Percentiles rank a stretch among this genome's conserved stretches.
Evolutionary conservation across 495 filamentous ascomycete genomes (phyloP).

Genomic region (Corynascus novoguineensis): DNA sequence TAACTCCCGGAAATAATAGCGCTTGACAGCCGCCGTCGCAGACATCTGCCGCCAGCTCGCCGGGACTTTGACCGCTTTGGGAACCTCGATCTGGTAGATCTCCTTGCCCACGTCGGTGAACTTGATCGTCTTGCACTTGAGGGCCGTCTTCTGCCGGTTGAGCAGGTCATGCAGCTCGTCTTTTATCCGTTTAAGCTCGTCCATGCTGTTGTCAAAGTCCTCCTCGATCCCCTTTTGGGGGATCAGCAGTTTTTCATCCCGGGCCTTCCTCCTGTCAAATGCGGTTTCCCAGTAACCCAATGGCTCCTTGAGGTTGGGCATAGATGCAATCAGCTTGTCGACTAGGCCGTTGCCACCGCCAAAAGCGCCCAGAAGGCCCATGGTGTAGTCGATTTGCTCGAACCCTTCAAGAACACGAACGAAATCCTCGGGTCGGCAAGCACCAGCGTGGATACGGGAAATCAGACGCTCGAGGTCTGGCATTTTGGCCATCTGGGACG

Average conservation of each 20-base stretch:
- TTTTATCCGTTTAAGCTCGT: conserved; percentile 64
- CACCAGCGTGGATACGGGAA: conserved; percentile 87
- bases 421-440: conserved; percentile 85
- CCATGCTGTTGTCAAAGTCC: conserved; percentile 87
- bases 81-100: conserved; percentile 91
- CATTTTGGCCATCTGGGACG: conserved; percentile 77
- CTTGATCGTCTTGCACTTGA: conserved; percentile 62
- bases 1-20: conserved; percentile 88
- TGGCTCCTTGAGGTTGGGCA: conserved; percentile 75
- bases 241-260: conserved; percentile 64
- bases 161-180: conserved; percentile 65
- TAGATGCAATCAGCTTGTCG: conserved; percentile 69
- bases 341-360: conserved; percentile 73
- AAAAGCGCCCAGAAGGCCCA: conserved; percentile 66
- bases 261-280: conserved; percentile 80
- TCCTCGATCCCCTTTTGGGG: conserved; percentile 86
- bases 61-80: conserved; percentile 80
- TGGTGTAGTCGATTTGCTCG: conserved; percentile 91
- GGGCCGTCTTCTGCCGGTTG: conserved; percentile 59
- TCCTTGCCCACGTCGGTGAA: conserved; percentile 94
- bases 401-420: conserved; percentile 93
- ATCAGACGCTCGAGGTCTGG: conserved; percentile 93
- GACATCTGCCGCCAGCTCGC: conserved; percentile 95
- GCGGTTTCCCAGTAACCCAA: conserved; percentile 85
- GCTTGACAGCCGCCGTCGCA: conserved; percentile 80